Conservation (phyloP, 306 rosid species). For the Erythrophleum fordii region DNA sequence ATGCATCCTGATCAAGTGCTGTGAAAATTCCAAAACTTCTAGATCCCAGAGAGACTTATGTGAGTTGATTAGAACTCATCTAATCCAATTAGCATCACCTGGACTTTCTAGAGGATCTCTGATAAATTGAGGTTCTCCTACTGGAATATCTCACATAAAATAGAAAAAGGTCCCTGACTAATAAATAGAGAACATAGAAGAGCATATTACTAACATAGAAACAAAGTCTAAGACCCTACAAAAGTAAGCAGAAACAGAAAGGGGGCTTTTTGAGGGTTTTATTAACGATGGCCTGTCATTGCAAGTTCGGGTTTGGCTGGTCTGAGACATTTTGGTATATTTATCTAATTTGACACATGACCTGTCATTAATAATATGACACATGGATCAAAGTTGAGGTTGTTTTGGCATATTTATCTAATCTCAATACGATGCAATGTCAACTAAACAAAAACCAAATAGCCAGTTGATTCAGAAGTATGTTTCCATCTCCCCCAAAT, state of each 20-base stretch:
- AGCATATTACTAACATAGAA: background rate
- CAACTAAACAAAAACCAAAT: background rate
- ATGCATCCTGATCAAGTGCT: slow-evolving; percentile 23
- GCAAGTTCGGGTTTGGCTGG: slow-evolving; percentile 15
- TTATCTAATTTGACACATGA: too few relatives aligned
- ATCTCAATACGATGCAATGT: background rate
- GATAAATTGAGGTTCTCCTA: background rate
- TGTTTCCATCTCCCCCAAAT: background rate
- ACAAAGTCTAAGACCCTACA: background rate
- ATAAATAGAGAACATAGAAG: background rate
- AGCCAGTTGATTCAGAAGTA: background rate
- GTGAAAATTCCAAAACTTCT: slow-evolving; percentile 10
- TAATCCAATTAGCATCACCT: too few relatives aligned
- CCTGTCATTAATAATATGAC: slow-evolving; percentile 14
- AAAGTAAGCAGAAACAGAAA: background rate
- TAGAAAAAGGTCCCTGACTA: background rate
- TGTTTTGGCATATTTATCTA: background rate
- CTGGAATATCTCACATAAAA: background rate
- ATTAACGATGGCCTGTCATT: background rate
- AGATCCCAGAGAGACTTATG: background rate
- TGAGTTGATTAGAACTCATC: too few relatives aligned
- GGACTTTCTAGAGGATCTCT: background rate
- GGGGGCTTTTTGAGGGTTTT: background rate
- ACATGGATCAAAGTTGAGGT: background rate
- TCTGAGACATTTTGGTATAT: background rate